Percentiles rank a stretch among this genome's conserved stretches.
These are phyloP conservation scores for Leptodermis oblonga DNA, from an alignment of 257 asterid genomes.

Conservation along the genomic window DNA sequence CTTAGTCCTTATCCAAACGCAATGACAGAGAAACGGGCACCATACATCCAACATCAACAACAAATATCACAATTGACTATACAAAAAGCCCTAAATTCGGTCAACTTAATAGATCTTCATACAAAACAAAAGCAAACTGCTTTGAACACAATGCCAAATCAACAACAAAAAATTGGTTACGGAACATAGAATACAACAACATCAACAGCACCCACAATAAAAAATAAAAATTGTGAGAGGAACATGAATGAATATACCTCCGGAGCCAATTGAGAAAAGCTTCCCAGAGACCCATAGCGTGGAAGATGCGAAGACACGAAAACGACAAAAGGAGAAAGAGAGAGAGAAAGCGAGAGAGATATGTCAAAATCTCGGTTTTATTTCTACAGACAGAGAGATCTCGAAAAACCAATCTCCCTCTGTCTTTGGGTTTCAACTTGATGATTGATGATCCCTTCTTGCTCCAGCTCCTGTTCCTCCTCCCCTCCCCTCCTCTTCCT, in stretches of 20 bases:
- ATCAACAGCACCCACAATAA: background rate
- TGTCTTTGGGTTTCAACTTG: slow-evolving; percentile 6
- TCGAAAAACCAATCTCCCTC: slow-evolving; percentile 9
- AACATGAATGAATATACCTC: slow-evolving; percentile 37
- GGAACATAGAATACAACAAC: background rate
- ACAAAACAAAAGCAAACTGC: background rate
- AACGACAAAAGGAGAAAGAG: background rate
- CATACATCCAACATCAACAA: background rate
- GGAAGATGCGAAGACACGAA: slow-evolving; percentile 31
- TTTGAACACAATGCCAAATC: background rate
- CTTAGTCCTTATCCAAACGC: background rate
- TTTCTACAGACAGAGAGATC: slow-evolving; percentile 24
- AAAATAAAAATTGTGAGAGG: background rate
- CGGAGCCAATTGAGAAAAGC: slow-evolving; percentile 99
- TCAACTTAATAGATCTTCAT: background rate
- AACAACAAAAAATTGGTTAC: background rate
- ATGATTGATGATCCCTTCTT: no score
- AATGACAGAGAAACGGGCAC: background rate
- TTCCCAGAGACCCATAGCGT: slow-evolving; percentile 88
- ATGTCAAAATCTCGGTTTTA: slow-evolving; percentile 1
- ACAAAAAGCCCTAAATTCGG: background rate
- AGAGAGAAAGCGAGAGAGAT: background rate
- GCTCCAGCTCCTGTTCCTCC: background rate
- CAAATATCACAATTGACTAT: background rate
- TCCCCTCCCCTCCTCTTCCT: background rate